Evolutionary conservation across 2,329 filamentous ascomycete genomes (phyloP).

Genomic region (Aspergillus vadensis): DNA sequence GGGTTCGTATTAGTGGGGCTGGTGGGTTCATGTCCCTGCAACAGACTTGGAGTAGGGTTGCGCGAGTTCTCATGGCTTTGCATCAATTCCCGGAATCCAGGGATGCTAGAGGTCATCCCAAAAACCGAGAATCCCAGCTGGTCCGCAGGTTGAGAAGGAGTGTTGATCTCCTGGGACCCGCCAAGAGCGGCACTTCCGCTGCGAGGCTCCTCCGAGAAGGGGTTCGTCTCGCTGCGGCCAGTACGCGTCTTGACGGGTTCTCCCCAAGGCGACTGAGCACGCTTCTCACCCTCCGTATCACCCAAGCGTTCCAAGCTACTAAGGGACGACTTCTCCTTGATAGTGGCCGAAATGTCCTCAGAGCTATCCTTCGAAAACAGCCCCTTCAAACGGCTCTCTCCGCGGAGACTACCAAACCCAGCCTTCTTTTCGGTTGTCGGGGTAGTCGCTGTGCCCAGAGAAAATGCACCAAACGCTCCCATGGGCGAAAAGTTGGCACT

Average conservation of each 20-base stretch:
- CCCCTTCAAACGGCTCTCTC: conserved; percentile 83
- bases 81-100: conserved; percentile 60
- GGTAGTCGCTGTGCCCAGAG: conserved; percentile 58
- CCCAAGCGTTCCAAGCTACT: conserved; percentile 56
- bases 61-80: conserved; percentile 60
- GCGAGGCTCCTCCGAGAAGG: conserved; percentile 53
- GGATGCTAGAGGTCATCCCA: conserved; percentile 60
- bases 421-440: conserved; percentile 70
- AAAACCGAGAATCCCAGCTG: conserved; percentile 62
- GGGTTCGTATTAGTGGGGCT: conserved; percentile 97
- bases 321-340: conserved; percentile 59
- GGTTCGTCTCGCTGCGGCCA: conserved; percentile 53
- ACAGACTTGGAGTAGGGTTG: conserved; percentile 56
- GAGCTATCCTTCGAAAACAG: conserved; percentile 75
- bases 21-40: conserved; percentile 65
- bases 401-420: conserved; percentile 65
- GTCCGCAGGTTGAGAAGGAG: conserved; percentile 51
- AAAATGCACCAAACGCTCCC: conserved; percentile 89
- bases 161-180: conserved; percentile 71
- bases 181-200: conserved; percentile 69
- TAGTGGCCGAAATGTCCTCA: conserved; percentile 60
- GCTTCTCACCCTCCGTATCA: conserved; percentile 52
- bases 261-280: conserved; percentile 55
- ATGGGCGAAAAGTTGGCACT: conserved; percentile 68
- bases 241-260: conserved; percentile 49